A percentile compares a stretch with the other conserved stretches of the same genome.
Conservation (phyloP, 805 yeast species). For the Zygotorulaspora sp. region DNA sequence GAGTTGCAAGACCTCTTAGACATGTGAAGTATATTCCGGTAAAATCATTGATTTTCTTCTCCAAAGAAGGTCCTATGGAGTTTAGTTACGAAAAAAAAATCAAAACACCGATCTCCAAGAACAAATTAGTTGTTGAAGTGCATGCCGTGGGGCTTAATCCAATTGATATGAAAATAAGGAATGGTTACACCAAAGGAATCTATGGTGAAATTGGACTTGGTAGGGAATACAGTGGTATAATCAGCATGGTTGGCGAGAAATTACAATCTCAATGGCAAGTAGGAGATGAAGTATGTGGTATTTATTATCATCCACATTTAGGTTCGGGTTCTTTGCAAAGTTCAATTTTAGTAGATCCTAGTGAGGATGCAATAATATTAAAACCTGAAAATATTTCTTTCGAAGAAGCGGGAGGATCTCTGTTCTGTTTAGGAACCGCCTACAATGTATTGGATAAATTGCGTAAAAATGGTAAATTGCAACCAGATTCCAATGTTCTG, state of each 20-base stretch:
- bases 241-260: conserved; percentile 52
- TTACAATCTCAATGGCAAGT: conserved; percentile 38
- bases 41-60: conserved; percentile 42
- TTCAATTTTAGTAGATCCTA: conserved; percentile 51
- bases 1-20: conserved; percentile 46
- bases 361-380: conserved; percentile 43
- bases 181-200: conserved; percentile 48
- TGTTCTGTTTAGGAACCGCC: conserved; percentile 63
- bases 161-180: conserved; percentile 56
- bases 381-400: conserved; percentile 45
- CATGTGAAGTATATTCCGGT: conserved; percentile 50
- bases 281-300: conserved; percentile 67
- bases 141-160: conserved; percentile 60
- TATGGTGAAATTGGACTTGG: conserved; percentile 63
- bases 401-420: conserved; percentile 60
- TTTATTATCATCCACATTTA: conserved; percentile 46
- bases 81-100: conserved; percentile 53
- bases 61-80: conserved; percentile 36
- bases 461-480: conserved; percentile 27
- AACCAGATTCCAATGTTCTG: conserved; percentile 47
- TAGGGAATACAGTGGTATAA: conserved; percentile 61
- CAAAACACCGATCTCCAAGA: conserved; percentile 44
- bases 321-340: conserved; percentile 57
- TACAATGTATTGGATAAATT: conserved; percentile 39
- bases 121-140: conserved; percentile 54